Percentiles rank a stretch among this genome's conserved stretches.
These are phyloP conservation scores for Leptographium procerum DNA, from an alignment of 2,329 filamentous ascomycete species.

Conservation along the genomic window DNA sequence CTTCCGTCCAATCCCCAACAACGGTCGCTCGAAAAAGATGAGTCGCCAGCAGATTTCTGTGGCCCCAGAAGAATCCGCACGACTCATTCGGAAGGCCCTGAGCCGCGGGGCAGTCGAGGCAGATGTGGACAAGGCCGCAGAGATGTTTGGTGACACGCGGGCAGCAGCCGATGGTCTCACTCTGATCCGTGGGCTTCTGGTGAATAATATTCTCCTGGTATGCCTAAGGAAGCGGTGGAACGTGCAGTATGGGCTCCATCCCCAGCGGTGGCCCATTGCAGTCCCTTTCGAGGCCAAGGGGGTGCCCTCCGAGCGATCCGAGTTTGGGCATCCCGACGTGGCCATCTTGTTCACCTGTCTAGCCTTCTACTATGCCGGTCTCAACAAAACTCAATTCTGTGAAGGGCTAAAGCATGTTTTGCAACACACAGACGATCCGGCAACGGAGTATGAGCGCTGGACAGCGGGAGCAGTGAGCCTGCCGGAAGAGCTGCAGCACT, in stretches of 20 bases:
- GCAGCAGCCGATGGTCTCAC: constrained; percentile 23
- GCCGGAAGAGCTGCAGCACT: constrained; percentile 35
- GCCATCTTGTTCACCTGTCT: constrained; percentile 54
- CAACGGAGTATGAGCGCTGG: constrained; percentile 43
- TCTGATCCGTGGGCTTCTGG: constrained; percentile 51
- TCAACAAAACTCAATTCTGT: constrained; percentile 35
- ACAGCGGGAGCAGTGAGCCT: constrained; percentile 22
- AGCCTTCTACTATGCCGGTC: constrained; percentile 53
- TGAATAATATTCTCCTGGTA: constrained; percentile 46
- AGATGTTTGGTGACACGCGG: not conserved
- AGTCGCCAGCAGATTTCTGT: not conserved
- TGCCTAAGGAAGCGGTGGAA: constrained; percentile 54
- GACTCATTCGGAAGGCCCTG: not conserved
- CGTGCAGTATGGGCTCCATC: constrained; percentile 52
- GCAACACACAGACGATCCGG: constrained; percentile 41
- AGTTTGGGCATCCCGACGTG: constrained; percentile 59
- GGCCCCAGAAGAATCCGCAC: not conserved
- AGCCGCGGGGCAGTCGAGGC: not conserved
- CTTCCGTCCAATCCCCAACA: constrained; percentile 9
- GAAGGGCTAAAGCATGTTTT: constrained; percentile 38
- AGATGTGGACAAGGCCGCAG: not conserved
- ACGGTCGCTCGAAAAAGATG: not conserved
- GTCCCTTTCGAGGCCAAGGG: constrained; percentile 60
- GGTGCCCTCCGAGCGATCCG: constrained; percentile 46
- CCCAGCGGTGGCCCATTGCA: constrained; percentile 44